Evolutionary conservation across 129 eudicot species (phyloP).

Genomic region (Saposhnikovia divaricata): DNA sequence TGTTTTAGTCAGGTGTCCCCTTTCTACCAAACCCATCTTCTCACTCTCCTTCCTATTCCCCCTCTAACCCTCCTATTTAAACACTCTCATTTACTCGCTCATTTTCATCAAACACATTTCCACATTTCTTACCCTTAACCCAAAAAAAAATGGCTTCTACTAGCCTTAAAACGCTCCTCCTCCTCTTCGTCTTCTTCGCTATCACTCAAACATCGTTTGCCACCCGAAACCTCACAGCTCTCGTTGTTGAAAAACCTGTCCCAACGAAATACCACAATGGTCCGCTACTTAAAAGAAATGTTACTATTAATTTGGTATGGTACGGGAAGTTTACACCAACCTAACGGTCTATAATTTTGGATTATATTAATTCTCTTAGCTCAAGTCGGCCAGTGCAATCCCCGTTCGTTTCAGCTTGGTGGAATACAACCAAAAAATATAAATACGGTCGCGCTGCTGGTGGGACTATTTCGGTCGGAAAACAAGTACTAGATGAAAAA

Average conservation of each 20-base stretch:
- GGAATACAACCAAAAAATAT: conserved; percentile 63
- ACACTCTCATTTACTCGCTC: not conserved
- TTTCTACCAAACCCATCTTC: conserved; percentile 1
- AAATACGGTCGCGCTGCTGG: conserved; percentile 30
- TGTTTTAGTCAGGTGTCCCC: conserved; percentile 32
- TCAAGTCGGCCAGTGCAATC: conserved; percentile 19
- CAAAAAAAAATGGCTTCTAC: not conserved
- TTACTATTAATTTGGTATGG: conserved; percentile 69
- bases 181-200: conserved; percentile 16
- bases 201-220: conserved; percentile 12
- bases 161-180: conserved; percentile 6
- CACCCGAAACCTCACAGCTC: conserved; percentile 23
- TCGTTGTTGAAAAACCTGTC: conserved; percentile 46
- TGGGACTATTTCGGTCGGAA: conserved; percentile 37
- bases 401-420: conserved; percentile 53
- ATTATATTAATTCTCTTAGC: conserved; percentile 46
- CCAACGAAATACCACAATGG: conserved; percentile 65
- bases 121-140: not conserved
- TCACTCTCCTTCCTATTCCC: not conserved
- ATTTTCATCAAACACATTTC: not conserved
- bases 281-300: conserved; percentile 43
- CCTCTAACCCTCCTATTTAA: conserved; percentile 13
- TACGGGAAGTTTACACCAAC: conserved; percentile 61
- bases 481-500: conserved; percentile 45
- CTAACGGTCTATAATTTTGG: conserved; percentile 56